A percentile compares a stretch with the other conserved stretches of the same genome.
Conservation (phyloP, 2,329 filamentous ascomycete genomes). For the Cadophora sp. region DNA sequence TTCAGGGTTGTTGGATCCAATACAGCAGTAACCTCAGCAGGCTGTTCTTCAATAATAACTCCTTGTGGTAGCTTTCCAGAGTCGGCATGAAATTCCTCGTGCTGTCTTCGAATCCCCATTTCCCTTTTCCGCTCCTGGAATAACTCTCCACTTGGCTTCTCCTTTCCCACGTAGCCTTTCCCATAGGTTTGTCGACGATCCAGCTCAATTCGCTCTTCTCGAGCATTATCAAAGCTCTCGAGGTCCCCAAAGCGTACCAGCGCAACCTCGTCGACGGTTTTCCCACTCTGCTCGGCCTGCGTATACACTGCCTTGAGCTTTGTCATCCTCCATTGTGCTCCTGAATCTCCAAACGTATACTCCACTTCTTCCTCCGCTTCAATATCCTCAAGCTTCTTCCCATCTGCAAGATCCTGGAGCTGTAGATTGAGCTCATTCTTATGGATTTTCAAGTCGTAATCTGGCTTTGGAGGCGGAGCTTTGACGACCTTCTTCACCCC, state of each 20-base stretch:
- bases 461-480: constrained; percentile 39
- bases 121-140: constrained; percentile 77
- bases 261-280: constrained; percentile 81
- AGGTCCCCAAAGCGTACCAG: constrained; percentile 82
- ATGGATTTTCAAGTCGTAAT: constrained; percentile 60
- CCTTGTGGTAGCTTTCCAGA: constrained; percentile 56
- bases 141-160: constrained; percentile 87
- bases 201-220: constrained; percentile 91
- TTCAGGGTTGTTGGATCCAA: constrained; percentile 85
- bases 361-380: constrained; percentile 66
- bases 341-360: constrained; percentile 88
- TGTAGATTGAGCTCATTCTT: constrained; percentile 82
- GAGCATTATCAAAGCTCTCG: constrained; percentile 86
- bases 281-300: constrained; percentile 75
- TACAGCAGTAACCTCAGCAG: constrained; percentile 54
- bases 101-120: constrained; percentile 55
- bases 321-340: constrained; percentile 95
- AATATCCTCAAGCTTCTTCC: constrained; percentile 60
- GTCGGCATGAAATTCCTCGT: constrained; percentile 47
- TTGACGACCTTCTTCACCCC: constrained; percentile 61
- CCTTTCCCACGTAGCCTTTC: constrained; percentile 80
- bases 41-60: constrained; percentile 61
- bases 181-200: constrained; percentile 86
- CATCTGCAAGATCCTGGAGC: constrained; percentile 63
- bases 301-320: constrained; percentile 88